Conservation (phyloP, 2,329 filamentous ascomycete genomes). For the Paraconiothyrium brasiliense region DNA sequence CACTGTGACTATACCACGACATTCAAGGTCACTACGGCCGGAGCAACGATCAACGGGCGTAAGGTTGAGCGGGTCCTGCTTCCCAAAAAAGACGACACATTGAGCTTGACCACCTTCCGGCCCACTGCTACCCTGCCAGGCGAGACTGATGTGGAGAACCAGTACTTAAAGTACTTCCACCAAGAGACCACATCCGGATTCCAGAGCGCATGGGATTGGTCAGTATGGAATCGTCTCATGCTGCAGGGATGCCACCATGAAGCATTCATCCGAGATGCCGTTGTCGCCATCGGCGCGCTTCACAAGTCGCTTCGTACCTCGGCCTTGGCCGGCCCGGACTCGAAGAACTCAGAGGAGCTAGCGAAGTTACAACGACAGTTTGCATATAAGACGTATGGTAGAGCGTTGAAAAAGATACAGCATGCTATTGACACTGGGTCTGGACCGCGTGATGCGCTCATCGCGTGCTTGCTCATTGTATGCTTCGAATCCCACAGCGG, state of each 20-base stretch:
- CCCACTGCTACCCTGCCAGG: conserved; percentile 17
- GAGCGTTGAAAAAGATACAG: conserved; percentile 23
- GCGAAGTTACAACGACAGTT: conserved; percentile 24
- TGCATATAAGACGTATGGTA: conserved; percentile 23
- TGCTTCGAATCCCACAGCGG: conserved; percentile 25
- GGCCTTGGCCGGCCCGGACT: neutral
- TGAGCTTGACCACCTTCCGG: conserved; percentile 9
- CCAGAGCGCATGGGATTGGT: conserved; percentile 24
- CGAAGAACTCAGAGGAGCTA: conserved; percentile 7
- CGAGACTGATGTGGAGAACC: conserved; percentile 26
- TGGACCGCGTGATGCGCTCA: conserved; percentile 21
- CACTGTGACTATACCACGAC: conserved; percentile 16
- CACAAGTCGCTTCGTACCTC: conserved; percentile 21
- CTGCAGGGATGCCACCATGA: conserved; percentile 25
- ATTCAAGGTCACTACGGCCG: neutral
- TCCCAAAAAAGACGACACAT: conserved; percentile 10
- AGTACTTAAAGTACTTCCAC: conserved; percentile 23
- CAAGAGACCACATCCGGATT: conserved; percentile 25
- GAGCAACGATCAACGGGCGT: neutral
- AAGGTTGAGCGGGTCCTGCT: conserved; percentile 10
- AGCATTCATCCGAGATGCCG: conserved; percentile 24
- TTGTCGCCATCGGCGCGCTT: conserved; percentile 24
- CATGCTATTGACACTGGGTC: conserved; percentile 17
- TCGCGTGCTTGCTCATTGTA: conserved; percentile 25
- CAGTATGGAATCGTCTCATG: conserved; percentile 25